Evolutionary conservation across 2,329 filamentous ascomycete genomes (phyloP), one percentile per base, ranked within the genome.

Genomic region (Lasiodiplodia theobromae): DNA sequence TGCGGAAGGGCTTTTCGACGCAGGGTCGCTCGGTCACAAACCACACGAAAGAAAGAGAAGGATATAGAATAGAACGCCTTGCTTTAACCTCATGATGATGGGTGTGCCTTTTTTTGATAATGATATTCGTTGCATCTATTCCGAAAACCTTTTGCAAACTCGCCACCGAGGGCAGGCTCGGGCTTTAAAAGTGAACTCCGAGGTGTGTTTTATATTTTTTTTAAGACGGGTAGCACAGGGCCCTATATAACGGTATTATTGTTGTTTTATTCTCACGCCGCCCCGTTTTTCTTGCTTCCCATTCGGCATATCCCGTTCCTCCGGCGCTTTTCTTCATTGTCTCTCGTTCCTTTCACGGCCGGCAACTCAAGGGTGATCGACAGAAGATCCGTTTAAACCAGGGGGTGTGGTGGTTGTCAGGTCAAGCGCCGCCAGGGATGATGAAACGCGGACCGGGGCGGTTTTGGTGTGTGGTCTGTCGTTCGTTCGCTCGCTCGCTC

Each of bases 311-410:
- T 47, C 40, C 40, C 40, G 40, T n/a, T 47, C 38, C 38, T 16
- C 38, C 38, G 38, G 38, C 38, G 38, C 38, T 40, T 40, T 16
- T 18, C 28, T 28, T 28, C 28, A 28, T 44, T 23, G 23, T 23
- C 23, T 23, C 23, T 23, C 23, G 23, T 23, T 23, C 23, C 23
- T 23, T 47, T 47, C 40, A n/a, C 18, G 18, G 28, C 28, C 28
- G 28, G 28, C 28, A 28, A 28, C 28, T 28, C 40, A 21, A 47
- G 40, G 40, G 40, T 47, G 40, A 47, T 47, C 40, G 40, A 47
- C 40, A 47, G 40, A 47, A n/a, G 40, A 47, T 47, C 40, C 40
- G 40, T 47, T 47, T 47, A 47, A 47, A n/a, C 40, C 40, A 47
- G 40, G 40, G 40, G 40, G 16, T 23, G 23, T 23, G 23, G 23